Percentiles rank a stretch among this genome's conserved stretches.
Conservation (phyloP, 495 filamentous ascomycete species). For the Clavariopsis aquatica region DNA sequence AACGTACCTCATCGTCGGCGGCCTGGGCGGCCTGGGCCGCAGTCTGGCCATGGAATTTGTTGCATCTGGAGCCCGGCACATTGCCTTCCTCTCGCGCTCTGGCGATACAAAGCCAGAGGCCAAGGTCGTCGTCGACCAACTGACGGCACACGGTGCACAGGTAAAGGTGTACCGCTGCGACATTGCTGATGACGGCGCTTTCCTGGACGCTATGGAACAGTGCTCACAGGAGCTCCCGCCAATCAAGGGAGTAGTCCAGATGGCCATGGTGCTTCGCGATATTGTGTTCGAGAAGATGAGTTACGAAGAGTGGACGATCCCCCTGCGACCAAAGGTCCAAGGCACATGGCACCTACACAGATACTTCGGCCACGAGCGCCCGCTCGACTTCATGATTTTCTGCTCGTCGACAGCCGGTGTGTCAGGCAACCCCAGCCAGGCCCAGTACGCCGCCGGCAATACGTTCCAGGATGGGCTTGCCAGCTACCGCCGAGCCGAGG, state of each 20-base stretch:
- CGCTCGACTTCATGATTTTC: constrained; percentile 32
- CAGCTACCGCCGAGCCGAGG: neutral
- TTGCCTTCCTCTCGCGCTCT: constrained; percentile 27
- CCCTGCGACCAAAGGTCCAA: constrained; percentile 9
- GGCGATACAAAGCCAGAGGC: constrained; percentile 1
- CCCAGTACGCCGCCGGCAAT: constrained; percentile 29
- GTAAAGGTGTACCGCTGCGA: neutral
- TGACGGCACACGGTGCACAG: neutral
- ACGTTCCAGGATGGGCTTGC: constrained; percentile 26
- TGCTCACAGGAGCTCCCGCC: neutral
- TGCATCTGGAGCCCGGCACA: constrained; percentile 20
- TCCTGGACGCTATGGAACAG: neutral
- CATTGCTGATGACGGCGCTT: neutral
- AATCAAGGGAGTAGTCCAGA: constrained; percentile 16
- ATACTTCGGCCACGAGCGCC: neutral
- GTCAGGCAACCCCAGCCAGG: constrained; percentile 20
- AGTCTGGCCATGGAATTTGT: constrained; percentile 19
- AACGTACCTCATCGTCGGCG: constrained; percentile 51
- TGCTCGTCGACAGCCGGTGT: constrained; percentile 25
- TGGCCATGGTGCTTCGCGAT: constrained; percentile 25
- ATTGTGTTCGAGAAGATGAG: constrained; percentile 20
- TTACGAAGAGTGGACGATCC: neutral
- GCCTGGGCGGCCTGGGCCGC: constrained; percentile 50
- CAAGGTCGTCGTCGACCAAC: neutral
- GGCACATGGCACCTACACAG: constrained; percentile 14